Evolutionary conservation across 164 flowering plant species (phyloP).

Genomic region (Pachysandra terminalis): DNA sequence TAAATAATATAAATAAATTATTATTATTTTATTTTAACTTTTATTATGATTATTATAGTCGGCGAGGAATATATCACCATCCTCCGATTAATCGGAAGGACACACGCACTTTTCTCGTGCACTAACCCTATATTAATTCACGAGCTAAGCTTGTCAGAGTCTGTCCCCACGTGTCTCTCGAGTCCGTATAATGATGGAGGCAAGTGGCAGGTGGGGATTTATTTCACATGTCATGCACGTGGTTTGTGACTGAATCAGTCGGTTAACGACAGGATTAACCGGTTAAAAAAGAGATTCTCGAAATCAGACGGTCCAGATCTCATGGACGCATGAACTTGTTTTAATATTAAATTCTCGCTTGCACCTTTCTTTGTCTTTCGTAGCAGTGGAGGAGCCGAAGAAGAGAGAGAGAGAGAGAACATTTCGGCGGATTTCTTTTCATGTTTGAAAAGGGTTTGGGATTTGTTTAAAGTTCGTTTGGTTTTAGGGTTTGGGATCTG

Average conservation of each 20-base stretch:
- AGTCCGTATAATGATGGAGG: not conserved
- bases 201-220: not conserved
- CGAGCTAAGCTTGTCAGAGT: not conserved
- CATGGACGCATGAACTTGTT: not conserved
- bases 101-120: not conserved
- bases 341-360: not conserved
- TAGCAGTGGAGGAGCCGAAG: too few relatives aligned
- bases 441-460: too few relatives aligned
- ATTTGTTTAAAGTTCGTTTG: not conserved
- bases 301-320: not conserved
- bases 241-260: not conserved
- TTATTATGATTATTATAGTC: not conserved
- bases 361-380: not conserved
- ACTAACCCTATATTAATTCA: not conserved
- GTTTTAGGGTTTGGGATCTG: not conserved
- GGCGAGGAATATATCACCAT: not conserved
- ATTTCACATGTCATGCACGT: not conserved
- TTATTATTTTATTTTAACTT: too few relatives aligned
- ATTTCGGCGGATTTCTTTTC: not conserved
- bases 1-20: too few relatives aligned
- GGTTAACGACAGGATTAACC: not conserved
- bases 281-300: not conserved
- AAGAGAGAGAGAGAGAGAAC: too few relatives aligned
- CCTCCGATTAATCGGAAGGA: not conserved
- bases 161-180: not conserved